Evolutionary conservation across 169 alveolate species (phyloP).

Genomic region (Plasmodium malariae): DNA sequence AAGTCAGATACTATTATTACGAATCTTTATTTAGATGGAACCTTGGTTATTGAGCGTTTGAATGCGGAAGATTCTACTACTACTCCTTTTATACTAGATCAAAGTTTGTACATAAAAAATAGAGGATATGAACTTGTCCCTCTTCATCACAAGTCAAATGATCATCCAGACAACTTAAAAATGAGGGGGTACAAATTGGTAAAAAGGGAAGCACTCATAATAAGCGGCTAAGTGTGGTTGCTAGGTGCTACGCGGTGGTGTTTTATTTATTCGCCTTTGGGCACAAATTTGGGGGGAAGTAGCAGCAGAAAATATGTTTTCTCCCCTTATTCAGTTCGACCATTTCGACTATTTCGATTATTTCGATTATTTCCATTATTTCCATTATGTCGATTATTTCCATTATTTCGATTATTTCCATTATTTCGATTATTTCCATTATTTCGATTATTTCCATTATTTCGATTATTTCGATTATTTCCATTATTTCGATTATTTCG

Average conservation of each 20-base stretch:
- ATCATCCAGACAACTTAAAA: background rate
- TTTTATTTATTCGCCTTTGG: too few species aligned
- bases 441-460: too few species aligned
- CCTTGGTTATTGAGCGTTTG: constrained; percentile 25
- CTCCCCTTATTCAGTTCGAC: too few species aligned
- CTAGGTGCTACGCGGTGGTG: background rate
- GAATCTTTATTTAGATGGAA: constrained; percentile 41
- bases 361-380: too few species aligned
- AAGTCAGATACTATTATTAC: constrained; percentile 60
- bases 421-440: too few species aligned
- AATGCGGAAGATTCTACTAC: background rate
- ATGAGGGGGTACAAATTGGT: constrained; percentile 42
- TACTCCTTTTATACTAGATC: constrained; percentile 45
- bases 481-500: too few species aligned
- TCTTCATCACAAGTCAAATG: background rate
- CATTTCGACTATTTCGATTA: too few species aligned
- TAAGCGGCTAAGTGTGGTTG: constrained; percentile 9
- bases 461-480: too few species aligned
- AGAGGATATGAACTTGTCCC: constrained; percentile 36
- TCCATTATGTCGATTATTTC: too few species aligned
- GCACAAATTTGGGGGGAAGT: too few species aligned
- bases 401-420: too few species aligned
- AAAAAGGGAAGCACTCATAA: constrained; percentile 34
- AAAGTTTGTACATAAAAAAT: constrained; percentile 38
- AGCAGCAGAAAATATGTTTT: too few species aligned